These are phyloP conservation scores for Trichoderma simmonsii DNA, from an alignment of 2,329 filamentous ascomycete species.

Conservation along the genomic window DNA sequence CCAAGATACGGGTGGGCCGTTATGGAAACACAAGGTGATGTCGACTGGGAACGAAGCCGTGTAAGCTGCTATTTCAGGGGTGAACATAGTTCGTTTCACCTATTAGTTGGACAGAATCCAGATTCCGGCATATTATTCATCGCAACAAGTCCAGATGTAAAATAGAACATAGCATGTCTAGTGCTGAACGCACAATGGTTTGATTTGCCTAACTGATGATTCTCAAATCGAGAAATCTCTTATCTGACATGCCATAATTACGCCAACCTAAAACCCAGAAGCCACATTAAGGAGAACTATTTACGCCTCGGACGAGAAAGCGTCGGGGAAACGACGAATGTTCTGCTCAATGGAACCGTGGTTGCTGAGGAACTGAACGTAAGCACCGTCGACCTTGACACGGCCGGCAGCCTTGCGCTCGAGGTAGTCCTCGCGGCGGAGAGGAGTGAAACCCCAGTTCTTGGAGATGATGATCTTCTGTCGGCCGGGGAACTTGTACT, in stretches of 20 bases:
- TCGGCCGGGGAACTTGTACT: conserved; percentile 99
- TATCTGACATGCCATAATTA: conserved; percentile 45
- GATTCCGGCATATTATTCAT: not conserved
- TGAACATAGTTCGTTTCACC: not conserved
- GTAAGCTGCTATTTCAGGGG: not conserved
- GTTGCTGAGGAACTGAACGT: conserved; percentile 98
- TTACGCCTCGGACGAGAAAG: conserved; percentile 65
- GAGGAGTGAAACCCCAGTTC: conserved; percentile 99
- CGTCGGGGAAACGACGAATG: conserved; percentile 91
- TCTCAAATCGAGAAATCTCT: conserved; percentile 32
- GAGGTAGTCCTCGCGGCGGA: conserved; percentile 96
- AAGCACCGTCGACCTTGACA: conserved; percentile 96
- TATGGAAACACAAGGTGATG: not conserved
- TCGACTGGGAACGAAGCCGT: not conserved
- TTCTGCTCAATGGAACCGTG: conserved; percentile 82
- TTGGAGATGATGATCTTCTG: conserved; percentile 99
- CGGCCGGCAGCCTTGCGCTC: conserved; percentile 89
- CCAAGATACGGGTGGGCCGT: not conserved
- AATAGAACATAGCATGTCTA: conserved; percentile 11
- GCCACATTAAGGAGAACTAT: conserved; percentile 33
- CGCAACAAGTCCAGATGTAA: not conserved
- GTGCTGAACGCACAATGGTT: conserved; percentile 30
- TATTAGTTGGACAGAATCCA: not conserved
- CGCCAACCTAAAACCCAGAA: conserved; percentile 43
- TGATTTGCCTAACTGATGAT: conserved; percentile 35